phyloP scores from a whole-genome alignment of 306 rosid genomes.

The Vigna nakashimae region DNA sequence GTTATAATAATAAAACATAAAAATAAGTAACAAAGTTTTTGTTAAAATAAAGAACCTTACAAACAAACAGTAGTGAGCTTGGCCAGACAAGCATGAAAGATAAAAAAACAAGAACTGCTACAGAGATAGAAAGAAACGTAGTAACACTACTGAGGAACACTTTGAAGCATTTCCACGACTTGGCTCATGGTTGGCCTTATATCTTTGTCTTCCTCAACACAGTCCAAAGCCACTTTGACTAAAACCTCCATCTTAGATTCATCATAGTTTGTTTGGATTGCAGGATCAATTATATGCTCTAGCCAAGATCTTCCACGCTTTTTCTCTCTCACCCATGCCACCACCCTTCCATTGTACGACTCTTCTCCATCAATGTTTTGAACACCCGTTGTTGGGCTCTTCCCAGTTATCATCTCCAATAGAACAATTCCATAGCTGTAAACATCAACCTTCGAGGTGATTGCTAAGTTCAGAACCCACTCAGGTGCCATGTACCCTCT shows the following conservation, averaged over 20 bases:
- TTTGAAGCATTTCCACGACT: constrained; percentile 57
- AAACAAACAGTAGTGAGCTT: too few relatives aligned
- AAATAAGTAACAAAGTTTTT: too few relatives aligned
- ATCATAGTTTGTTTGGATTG: constrained; percentile 35
- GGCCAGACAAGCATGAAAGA: too few relatives aligned
- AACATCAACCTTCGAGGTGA: not conserved
- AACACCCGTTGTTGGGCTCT: not conserved
- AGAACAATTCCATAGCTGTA: constrained; percentile 12
- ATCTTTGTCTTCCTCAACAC: constrained; percentile 58
- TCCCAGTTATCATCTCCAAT: not conserved
- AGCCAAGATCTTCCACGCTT: constrained; percentile 29
- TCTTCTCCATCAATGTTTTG: constrained; percentile 24
- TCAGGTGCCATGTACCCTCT: constrained; percentile 6
- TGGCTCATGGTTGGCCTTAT: constrained; percentile 61
- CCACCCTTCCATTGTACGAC: constrained; percentile 41
- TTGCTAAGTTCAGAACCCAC: not conserved
- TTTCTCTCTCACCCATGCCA: constrained; percentile 55
- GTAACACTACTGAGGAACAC: not conserved
- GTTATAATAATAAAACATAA: too few relatives aligned
- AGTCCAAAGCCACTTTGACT: constrained; percentile 50
- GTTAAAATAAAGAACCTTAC: too few relatives aligned
- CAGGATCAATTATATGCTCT: constrained; percentile 47
- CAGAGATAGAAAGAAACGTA: too few relatives aligned
- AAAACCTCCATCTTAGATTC: constrained; percentile 43
- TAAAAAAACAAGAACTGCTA: too few relatives aligned